phyloP scores from a whole-genome alignment of 768 basidiomycete species.

The Lactarius vividus region DNA sequence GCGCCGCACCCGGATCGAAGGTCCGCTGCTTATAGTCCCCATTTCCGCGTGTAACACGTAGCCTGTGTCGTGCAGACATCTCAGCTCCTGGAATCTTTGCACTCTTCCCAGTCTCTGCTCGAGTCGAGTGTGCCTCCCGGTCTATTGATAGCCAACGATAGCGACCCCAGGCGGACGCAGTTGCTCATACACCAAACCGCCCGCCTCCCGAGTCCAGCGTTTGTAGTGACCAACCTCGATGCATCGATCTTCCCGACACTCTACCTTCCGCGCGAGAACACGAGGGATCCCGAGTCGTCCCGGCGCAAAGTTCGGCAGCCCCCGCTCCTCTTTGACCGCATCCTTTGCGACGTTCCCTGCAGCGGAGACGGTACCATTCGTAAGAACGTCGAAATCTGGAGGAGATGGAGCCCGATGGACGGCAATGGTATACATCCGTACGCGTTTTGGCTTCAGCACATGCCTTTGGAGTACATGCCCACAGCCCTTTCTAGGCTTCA shows the following conservation, averaged over 20 bases:
- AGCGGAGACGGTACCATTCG: slow-evolving; percentile 95
- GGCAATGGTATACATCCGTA: slow-evolving; percentile 90
- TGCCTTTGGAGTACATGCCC: not conserved
- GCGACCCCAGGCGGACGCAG: slow-evolving; percentile 90
- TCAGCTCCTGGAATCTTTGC: slow-evolving; percentile 93
- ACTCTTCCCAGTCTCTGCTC: slow-evolving; percentile 67
- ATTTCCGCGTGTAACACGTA: not conserved
- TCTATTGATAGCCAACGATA: slow-evolving; percentile 92
- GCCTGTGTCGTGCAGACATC: slow-evolving; percentile 60
- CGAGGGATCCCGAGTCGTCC: slow-evolving; percentile 33
- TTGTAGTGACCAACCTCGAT: slow-evolving; percentile 96
- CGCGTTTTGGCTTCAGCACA: slow-evolving; percentile 34
- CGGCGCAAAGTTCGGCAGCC: slow-evolving; percentile 32
- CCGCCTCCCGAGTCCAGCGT: slow-evolving; percentile 83
- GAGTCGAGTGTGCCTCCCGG: slow-evolving; percentile 74
- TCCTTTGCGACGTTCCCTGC: slow-evolving; percentile 96
- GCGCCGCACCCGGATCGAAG: slow-evolving; percentile 97
- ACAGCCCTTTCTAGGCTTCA: slow-evolving; percentile 63
- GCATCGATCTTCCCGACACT: slow-evolving; percentile 81
- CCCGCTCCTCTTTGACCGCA: slow-evolving; percentile 82
- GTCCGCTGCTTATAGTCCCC: slow-evolving; percentile 37
- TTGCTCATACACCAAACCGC: slow-evolving; percentile 97
- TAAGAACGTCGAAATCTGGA: slow-evolving; percentile 96
- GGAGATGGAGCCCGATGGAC: slow-evolving; percentile 82
- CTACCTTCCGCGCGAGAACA: slow-evolving; percentile 40